Evolutionary conservation across 805 yeast species (phyloP), one percentile per base, ranked within the genome.

Genomic region (Candida arabinofermentans): DNA sequence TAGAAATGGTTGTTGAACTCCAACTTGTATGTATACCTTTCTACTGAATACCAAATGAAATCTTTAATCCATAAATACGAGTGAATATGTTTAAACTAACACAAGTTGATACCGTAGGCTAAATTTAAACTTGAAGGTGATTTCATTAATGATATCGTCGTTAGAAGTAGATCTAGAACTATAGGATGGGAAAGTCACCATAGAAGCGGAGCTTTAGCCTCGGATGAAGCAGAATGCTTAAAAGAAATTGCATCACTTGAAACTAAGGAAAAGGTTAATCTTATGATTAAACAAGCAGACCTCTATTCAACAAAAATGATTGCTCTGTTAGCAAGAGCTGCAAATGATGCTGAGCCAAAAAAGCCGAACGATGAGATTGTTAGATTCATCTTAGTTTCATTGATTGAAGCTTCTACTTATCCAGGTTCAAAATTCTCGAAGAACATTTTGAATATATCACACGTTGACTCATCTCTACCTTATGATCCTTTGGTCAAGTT

Each of bases 161-260:
- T 74, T 49, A 79, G 78, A 47, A 81, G 88, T 48, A 72, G 93
- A 54, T 82, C 86, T 46, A 77, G 93, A 49, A 81, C 90, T 24
- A 77, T 89, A 42, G 95, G 95, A 24, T 90, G 97, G 97, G 95
- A 86, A 56, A 95, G 95, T 8, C 79, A 85, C 53, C 81, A 86
- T 9, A 74, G 96, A 41, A 81, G 90, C 16, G 80, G 77, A 36
- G 75, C 81, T 34, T 70, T 90, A 29, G 66, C 81, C 34, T 74
- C 73, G 38, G 78, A 77, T 46, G 93, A 87, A 59, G 91, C 90
- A 9, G 73, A 52, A 44, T 41, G 61, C 47, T 46, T 70, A 37
- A 64, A 61, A 44, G 53, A 53, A 24, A 50, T 69, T 34, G 51
- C 48, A 34, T 40, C 56, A 13, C 21, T 27, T 12, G 65, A 69